phyloP scores from a whole-genome alignment of 495 filamentous ascomycete genomes.

The Astrothelium macrocarpum region DNA sequence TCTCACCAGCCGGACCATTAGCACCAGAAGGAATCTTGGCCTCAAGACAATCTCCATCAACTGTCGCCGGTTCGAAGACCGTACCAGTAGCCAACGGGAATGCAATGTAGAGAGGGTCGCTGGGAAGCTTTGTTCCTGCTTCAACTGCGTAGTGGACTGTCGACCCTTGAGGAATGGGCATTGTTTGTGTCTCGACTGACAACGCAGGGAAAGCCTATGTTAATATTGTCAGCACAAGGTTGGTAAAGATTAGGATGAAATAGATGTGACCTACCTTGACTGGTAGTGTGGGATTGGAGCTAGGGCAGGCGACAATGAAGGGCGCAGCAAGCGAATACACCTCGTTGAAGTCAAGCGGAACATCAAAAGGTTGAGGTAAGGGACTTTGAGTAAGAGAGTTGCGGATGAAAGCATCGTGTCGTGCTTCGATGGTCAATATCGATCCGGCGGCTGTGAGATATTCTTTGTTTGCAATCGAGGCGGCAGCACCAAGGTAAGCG shows the following conservation, averaged over 20 bases:
- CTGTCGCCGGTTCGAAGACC: not conserved
- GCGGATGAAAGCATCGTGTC: slow-evolving; percentile 47
- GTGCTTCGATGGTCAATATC: slow-evolving; percentile 48
- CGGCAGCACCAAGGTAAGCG: slow-evolving; percentile 47
- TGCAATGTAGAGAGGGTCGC: not conserved
- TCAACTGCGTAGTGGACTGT: not conserved
- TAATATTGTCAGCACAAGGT: not conserved
- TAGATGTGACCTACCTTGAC: slow-evolving; percentile 32
- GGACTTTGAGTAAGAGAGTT: slow-evolving; percentile 37
- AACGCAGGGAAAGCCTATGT: not conserved
- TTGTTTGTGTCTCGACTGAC: not conserved
- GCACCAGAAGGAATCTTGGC: not conserved
- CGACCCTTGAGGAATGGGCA: not conserved
- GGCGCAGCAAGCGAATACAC: slow-evolving; percentile 48
- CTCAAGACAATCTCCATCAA: not conserved
- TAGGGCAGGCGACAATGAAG: slow-evolving; percentile 48
- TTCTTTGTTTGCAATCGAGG: slow-evolving; percentile 38
- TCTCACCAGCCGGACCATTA: not conserved
- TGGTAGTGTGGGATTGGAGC: slow-evolving; percentile 40
- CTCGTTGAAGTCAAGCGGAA: slow-evolving; percentile 43
- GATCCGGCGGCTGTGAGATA: slow-evolving; percentile 48
- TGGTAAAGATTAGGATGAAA: not conserved
- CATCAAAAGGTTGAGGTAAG: slow-evolving; percentile 45
- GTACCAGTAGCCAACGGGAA: not conserved
- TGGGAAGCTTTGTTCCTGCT: not conserved